Percentiles rank a stretch among this genome's conserved stretches.
Conservation (phyloP, 371 early-diverging fungal genomes). For the Mucor indicus region DNA sequence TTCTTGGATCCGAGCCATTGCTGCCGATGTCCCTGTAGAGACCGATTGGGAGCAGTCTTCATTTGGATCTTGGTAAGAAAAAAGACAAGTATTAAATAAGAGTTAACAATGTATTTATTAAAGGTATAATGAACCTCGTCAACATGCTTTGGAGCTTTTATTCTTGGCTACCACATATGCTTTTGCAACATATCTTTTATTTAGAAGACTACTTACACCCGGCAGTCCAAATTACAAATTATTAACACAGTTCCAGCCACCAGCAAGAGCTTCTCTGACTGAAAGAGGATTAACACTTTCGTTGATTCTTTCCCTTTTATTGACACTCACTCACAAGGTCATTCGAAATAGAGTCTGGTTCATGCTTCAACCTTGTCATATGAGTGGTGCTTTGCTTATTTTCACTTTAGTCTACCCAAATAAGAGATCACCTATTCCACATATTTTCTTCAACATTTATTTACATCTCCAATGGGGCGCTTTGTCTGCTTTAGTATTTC, state of each 20-base stretch:
- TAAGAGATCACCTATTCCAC: slow-evolving; percentile 45
- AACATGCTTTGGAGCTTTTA: slow-evolving; percentile 57
- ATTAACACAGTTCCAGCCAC: slow-evolving; percentile 32
- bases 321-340: slow-evolving; percentile 53
- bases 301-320: slow-evolving; percentile 38
- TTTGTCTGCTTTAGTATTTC: slow-evolving; percentile 54
- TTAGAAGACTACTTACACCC: slow-evolving; percentile 43
- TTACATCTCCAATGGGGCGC: slow-evolving; percentile 65
- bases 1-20: slow-evolving; percentile 34
- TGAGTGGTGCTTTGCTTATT: slow-evolving; percentile 55
- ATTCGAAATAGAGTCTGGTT: slow-evolving; percentile 48
- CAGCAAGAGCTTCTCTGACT: slow-evolving; percentile 36
- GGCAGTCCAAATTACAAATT: slow-evolving; percentile 32
- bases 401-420: slow-evolving; percentile 46
- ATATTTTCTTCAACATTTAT: slow-evolving; percentile 59
- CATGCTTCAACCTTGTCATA: slow-evolving; percentile 66
- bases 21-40: slow-evolving; percentile 56
- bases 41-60: slow-evolving; percentile 56
- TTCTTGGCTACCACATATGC: slow-evolving; percentile 48
- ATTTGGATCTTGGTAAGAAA: slow-evolving; percentile 54
- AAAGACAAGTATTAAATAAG: no score
- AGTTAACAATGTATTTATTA: no score
- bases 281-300: slow-evolving; percentile 44
- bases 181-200: slow-evolving; percentile 35
- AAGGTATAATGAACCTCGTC: slow-evolving; percentile 62